Conservation (phyloP, 441 rosid genomes). For the Gossypium schwendimanii region DNA sequence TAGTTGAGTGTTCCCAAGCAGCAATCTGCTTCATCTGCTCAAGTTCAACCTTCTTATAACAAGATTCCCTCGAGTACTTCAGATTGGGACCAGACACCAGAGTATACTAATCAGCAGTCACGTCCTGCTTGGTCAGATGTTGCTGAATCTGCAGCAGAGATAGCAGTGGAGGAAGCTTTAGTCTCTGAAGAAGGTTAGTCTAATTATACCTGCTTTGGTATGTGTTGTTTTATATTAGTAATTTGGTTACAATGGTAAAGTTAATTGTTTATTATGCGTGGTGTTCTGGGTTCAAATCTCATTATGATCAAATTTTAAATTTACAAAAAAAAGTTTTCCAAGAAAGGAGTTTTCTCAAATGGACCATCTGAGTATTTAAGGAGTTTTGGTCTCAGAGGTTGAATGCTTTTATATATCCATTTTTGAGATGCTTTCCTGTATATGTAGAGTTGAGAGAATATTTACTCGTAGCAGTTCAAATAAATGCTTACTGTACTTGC, state of each 20-base stretch:
- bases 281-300: not conserved
- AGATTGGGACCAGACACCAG: slow-evolving; percentile 42
- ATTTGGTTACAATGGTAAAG: not conserved
- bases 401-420: not conserved
- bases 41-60: slow-evolving; percentile 38
- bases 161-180: slow-evolving; percentile 37
- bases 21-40: slow-evolving; percentile 30
- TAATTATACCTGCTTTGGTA: not conserved
- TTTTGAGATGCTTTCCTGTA: not conserved
- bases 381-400: not conserved
- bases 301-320: too few relatives aligned
- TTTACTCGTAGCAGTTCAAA: slow-evolving; percentile 2
- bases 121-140: slow-evolving; percentile 28
- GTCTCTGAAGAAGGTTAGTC: slow-evolving; percentile 39
- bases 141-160: slow-evolving; percentile 43
- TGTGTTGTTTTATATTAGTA: slow-evolving; percentile 4
- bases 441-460: slow-evolving; percentile 7
- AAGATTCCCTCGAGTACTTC: slow-evolving; percentile 30
- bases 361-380: not conserved
- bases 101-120: slow-evolving; percentile 40
- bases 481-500: not conserved
- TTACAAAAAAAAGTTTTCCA: not conserved
- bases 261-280: not conserved
- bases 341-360: not conserved
- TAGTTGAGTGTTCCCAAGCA: slow-evolving; percentile 55